Evolutionary conservation across 139 green algal genomes (phyloP).

Genomic region (Haematococcus sp.): DNA sequence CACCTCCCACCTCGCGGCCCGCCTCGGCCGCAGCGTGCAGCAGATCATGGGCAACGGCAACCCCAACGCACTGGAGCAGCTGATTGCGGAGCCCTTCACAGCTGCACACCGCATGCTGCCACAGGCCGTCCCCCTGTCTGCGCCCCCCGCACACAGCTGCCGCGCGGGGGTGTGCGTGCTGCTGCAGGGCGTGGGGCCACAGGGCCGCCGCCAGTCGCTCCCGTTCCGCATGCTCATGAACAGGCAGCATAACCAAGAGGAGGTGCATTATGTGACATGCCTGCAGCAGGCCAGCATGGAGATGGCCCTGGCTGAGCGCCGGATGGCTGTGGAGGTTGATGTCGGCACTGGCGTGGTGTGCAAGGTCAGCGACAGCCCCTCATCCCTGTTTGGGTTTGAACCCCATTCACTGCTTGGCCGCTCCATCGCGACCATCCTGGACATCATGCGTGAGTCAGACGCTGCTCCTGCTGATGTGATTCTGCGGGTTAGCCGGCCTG

Average conservation of each 20-base stretch:
- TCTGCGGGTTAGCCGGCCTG: neutral
- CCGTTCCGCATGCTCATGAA: too few species aligned
- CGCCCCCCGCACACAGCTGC: neutral
- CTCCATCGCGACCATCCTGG: neutral
- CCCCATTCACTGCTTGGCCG: neutral
- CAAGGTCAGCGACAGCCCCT: neutral
- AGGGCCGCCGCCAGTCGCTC: neutral
- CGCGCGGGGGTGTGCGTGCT: neutral
- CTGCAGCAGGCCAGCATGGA: neutral
- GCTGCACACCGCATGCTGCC: neutral
- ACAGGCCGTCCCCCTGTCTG: neutral
- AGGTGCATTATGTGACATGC: neutral
- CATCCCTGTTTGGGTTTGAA: neutral
- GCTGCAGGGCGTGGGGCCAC: neutral
- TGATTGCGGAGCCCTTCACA: too few species aligned
- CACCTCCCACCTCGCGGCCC: conserved; percentile 21
- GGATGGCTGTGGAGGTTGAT: neutral
- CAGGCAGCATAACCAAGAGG: neutral
- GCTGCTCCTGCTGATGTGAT: neutral
- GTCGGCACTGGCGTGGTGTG: too few species aligned
- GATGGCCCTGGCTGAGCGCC: conserved; percentile 6
- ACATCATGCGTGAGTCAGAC: neutral
- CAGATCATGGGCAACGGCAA: too few species aligned
- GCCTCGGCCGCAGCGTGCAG: neutral
- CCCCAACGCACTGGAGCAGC: too few species aligned